phyloP scores from a whole-genome alignment of 192 early-diverging fungal species.

The Mortierella hygrophila region DNA sequence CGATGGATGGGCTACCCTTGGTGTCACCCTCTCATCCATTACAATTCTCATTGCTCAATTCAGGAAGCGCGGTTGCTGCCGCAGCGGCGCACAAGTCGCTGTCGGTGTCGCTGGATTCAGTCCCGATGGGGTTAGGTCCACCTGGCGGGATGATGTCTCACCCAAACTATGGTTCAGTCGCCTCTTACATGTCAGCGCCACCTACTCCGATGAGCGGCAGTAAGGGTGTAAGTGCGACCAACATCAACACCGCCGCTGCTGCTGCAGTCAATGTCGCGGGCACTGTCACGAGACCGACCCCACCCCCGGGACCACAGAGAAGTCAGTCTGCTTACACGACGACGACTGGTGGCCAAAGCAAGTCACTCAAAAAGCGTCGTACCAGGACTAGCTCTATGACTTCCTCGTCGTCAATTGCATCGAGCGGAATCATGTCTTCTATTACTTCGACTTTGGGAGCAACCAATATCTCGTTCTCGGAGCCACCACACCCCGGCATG shows the following conservation, averaged over 20 bases:
- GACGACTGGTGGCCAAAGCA: neutral
- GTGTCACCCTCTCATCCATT: conserved; percentile 13
- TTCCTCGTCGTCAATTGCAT: conserved; percentile 37
- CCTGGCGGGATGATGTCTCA: conserved; percentile 29
- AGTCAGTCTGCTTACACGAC: neutral
- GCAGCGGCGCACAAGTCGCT: conserved; percentile 11
- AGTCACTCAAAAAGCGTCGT: conserved; percentile 15
- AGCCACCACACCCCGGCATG: neutral
- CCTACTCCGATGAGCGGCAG: neutral
- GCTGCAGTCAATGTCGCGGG: neutral
- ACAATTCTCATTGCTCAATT: conserved; percentile 12
- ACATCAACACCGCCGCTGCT: neutral
- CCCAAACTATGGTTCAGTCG: conserved; percentile 24
- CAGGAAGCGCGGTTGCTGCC: conserved; percentile 3
- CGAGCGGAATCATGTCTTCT: conserved; percentile 26
- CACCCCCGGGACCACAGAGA: neutral
- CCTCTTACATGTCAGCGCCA: conserved; percentile 21
- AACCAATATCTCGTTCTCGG: conserved; percentile 27
- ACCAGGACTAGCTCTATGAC: conserved; percentile 37
- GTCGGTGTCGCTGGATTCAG: conserved; percentile 28
- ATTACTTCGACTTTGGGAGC: conserved; percentile 20
- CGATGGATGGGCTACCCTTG: conserved; percentile 9
- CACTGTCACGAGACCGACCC: neutral
- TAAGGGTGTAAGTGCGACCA: neutral
- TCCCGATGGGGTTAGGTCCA: conserved; percentile 25